These are phyloP conservation scores for Piloderma croceum DNA, from an alignment of 768 basidiomycete species.

Conservation along the genomic window DNA sequence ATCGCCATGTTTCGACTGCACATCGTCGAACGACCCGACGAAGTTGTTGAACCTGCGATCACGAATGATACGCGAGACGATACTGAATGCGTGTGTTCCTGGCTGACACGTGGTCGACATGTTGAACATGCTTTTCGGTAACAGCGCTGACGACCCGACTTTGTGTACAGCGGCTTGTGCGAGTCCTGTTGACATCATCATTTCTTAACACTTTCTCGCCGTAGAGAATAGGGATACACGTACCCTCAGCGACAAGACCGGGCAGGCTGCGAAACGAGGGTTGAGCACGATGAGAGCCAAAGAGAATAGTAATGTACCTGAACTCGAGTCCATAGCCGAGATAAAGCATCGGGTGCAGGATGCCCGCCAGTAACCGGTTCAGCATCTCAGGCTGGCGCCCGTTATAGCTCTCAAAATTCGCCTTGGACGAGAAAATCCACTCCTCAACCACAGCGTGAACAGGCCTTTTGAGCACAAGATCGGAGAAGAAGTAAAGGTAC, in stretches of 20 bases:
- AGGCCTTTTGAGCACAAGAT: conserved; percentile 3
- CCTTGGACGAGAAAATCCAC: conserved; percentile 7
- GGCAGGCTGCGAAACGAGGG: too few relatives aligned
- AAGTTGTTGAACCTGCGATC: conserved; percentile 35
- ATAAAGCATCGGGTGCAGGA: conserved; percentile 14
- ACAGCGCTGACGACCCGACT: conserved; percentile 28
- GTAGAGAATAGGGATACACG: too few relatives aligned
- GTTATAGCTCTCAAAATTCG: conserved; percentile 4
- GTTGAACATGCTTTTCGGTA: too few relatives aligned
- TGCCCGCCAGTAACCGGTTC: conserved; percentile 8
- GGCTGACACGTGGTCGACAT: too few relatives aligned
- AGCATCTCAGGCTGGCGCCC: conserved; percentile 13
- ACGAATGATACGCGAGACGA: conserved; percentile 49
- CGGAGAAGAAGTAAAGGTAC: conserved; percentile 8
- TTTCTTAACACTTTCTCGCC: too few relatives aligned
- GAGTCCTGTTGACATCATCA: too few relatives aligned
- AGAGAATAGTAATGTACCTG: too few relatives aligned
- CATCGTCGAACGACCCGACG: conserved; percentile 6
- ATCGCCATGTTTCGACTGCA: neutral
- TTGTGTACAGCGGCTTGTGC: conserved; percentile 50
- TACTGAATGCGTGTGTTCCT: conserved; percentile 42
- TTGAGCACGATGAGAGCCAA: too few relatives aligned
- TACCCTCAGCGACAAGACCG: conserved; percentile 63
- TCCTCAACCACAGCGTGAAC: conserved; percentile 6
- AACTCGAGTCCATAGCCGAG: conserved; percentile 16